Base-by-base conservation (phyloP, 2,329 filamentous ascomycete species). In the Aspergillus pseudoglaucus region DNA sequence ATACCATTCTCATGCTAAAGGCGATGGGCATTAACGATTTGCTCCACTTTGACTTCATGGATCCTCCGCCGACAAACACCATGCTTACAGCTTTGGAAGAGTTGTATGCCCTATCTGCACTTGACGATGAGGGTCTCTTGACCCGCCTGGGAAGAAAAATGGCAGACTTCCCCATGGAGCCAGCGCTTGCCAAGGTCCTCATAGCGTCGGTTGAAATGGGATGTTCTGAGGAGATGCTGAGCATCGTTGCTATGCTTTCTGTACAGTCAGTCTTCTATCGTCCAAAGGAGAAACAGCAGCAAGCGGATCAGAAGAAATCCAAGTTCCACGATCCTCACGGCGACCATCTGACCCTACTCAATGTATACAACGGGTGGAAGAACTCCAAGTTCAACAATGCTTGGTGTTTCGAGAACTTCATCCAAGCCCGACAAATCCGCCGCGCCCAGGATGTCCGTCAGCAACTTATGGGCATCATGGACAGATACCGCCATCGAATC, bases 11-110 rank as follows among this genome's bases (percentile, higher is more conserved):
- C 42, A 95, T 96, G 87, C 80, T 98, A 44, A 98, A 98, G 66
- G 93, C 93, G 0, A 97, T 98, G 90, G 93, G 94, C 3, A 97
- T 98, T 68, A 97, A 98, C 63, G 93, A 98, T 63, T 76, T 98
- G 1, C 78, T 98, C 10, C 90, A 95, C 63, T 98, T 98, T 61
- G 91, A 97, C 70, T 98, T 98, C 61, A 97, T 98, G 91, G 93
- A 98, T 61, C 90, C 93, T 0, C 93, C 93, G 0, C 93, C 93
- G 0, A 93, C 93, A 25, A 96, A 97, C 61, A 97, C 93, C 10
- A 96, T 97, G 89, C 79, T 98, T 54, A 95, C 90, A 44, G 93
- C 93, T 0, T 75, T 98, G 3, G 94, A 98, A 70, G 93, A 97
- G 64, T 77, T 98, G 0, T 98, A 98, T 62, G 89, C 90, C 0